Evolutionary conservation across 495 filamentous ascomycete genomes (phyloP).

Genomic region (Trichocladium antarcticum): DNA sequence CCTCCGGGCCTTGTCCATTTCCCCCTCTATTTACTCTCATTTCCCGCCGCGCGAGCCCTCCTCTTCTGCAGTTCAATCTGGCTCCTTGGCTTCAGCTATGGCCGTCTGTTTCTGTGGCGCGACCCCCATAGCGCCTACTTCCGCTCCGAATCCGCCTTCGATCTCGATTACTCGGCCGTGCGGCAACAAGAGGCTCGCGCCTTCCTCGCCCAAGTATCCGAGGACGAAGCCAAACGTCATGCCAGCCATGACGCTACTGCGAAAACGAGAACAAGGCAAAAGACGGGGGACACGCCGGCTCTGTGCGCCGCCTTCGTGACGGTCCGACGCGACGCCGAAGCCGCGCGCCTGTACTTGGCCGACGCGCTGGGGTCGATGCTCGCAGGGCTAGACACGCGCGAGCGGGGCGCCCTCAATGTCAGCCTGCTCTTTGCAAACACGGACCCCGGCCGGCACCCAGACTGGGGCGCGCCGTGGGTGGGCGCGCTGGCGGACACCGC

Average conservation of each 20-base stretch:
- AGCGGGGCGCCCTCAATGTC: constrained; percentile 23
- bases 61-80: background rate
- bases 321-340: constrained; percentile 21
- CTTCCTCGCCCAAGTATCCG: constrained; percentile 17
- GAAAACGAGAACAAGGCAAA: no score
- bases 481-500: constrained; percentile 21
- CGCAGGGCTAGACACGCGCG: constrained; percentile 26
- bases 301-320: constrained; percentile 32
- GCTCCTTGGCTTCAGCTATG: constrained; percentile 6
- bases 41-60: constrained; percentile 1
- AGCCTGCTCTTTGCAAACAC: constrained; percentile 30
- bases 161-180: constrained; percentile 29
- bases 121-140: constrained; percentile 35
- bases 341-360: constrained; percentile 26
- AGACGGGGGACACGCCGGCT: constrained; percentile 18
- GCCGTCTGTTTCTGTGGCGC: constrained; percentile 25
- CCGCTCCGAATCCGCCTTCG: constrained; percentile 27
- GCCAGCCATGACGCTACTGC: background rate
- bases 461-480: constrained; percentile 12
- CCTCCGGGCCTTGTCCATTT: background rate
- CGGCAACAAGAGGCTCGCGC: constrained; percentile 25
- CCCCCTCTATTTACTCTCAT: background rate
- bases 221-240: background rate
- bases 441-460: constrained; percentile 9
- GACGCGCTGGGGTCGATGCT: constrained; percentile 29